Percentiles rank a stretch among this genome's conserved stretches.
Evolutionary conservation across 2,329 filamentous ascomycete species (phyloP).

Genomic region (Aspergillus latus): DNA sequence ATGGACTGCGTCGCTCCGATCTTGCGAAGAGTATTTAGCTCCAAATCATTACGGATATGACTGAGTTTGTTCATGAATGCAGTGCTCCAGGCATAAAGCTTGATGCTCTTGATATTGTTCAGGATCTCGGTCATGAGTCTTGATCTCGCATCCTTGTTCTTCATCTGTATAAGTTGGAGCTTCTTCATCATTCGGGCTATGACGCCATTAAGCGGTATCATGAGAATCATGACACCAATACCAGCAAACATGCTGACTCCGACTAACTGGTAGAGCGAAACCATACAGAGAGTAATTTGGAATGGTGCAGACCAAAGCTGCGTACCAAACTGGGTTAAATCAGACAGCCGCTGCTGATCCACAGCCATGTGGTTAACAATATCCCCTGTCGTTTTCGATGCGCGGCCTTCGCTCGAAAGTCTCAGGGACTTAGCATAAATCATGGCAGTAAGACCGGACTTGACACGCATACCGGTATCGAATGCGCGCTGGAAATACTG

Average conservation of each 20-base stretch:
- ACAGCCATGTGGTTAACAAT: slow-evolving; percentile 99
- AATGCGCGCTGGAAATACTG: slow-evolving; percentile 98
- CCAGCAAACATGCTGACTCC: slow-evolving; percentile 95
- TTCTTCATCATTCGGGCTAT: slow-evolving; percentile 93
- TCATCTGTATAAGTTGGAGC: slow-evolving; percentile 95
- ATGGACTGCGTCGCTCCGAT: slow-evolving; percentile 93
- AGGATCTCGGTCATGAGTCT: slow-evolving; percentile 95
- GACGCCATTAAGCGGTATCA: slow-evolving; percentile 93
- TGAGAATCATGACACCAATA: slow-evolving; percentile 90
- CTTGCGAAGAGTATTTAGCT: slow-evolving; percentile 91
- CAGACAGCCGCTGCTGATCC: slow-evolving; percentile 90
- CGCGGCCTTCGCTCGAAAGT: slow-evolving; percentile 88
- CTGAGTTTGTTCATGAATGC: slow-evolving; percentile 98
- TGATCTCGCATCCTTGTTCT: slow-evolving; percentile 94
- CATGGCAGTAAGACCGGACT: slow-evolving; percentile 80
- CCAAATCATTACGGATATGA: slow-evolving; percentile 90
- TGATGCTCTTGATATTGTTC: slow-evolving; percentile 99
- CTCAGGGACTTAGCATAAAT: slow-evolving; percentile 91
- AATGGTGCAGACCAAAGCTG: slow-evolving; percentile 97
- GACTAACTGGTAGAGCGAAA: slow-evolving; percentile 92
- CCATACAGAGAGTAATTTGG: slow-evolving; percentile 93
- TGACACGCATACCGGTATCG: slow-evolving; percentile 94
- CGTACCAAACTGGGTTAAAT: slow-evolving; percentile 91
- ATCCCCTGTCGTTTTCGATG: slow-evolving; percentile 87
- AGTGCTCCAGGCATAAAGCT: slow-evolving; percentile 94